These are phyloP conservation scores for Ambrosiella beaveri DNA, from an alignment of 2,329 filamentous ascomycete genomes.

Conservation along the genomic window DNA sequence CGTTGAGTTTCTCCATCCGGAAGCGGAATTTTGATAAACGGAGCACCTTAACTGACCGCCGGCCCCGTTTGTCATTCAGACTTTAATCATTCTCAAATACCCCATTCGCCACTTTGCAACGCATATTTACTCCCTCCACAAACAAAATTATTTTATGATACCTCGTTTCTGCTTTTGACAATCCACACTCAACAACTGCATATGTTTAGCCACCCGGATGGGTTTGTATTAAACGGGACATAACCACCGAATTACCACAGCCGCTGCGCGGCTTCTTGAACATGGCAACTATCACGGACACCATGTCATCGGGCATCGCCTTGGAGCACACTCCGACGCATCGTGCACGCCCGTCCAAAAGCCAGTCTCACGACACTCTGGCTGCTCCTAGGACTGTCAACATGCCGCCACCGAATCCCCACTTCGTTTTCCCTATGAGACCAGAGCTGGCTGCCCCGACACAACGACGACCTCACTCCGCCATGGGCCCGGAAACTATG, in stretches of 20 bases:
- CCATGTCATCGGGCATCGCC: neutral
- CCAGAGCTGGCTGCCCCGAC: constrained; percentile 24
- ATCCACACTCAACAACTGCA: neutral
- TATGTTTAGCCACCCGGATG: constrained; percentile 7
- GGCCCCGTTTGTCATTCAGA: neutral
- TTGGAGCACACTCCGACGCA: neutral
- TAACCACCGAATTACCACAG: neutral
- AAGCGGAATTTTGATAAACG: neutral
- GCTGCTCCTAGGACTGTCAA: neutral
- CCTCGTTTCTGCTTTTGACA: neutral
- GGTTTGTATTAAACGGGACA: neutral
- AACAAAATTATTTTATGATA: neutral
- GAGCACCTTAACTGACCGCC: neutral
- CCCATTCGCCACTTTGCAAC: neutral
- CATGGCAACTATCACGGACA: constrained; percentile 8
- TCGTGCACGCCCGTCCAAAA: constrained; percentile 11
- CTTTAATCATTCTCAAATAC: constrained; percentile 2
- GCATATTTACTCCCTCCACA: neutral
- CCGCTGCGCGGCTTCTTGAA: constrained; percentile 11
- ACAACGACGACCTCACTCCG: constrained; percentile 35
- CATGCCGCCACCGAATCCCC: constrained; percentile 40
- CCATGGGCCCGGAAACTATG: constrained; percentile 28
- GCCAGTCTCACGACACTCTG: constrained; percentile 10
- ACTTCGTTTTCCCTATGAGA: constrained; percentile 44
- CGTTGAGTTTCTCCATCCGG: neutral